These are phyloP conservation scores for Candida patagonica DNA, from an alignment of 805 yeast genomes.

Conservation along the genomic window DNA sequence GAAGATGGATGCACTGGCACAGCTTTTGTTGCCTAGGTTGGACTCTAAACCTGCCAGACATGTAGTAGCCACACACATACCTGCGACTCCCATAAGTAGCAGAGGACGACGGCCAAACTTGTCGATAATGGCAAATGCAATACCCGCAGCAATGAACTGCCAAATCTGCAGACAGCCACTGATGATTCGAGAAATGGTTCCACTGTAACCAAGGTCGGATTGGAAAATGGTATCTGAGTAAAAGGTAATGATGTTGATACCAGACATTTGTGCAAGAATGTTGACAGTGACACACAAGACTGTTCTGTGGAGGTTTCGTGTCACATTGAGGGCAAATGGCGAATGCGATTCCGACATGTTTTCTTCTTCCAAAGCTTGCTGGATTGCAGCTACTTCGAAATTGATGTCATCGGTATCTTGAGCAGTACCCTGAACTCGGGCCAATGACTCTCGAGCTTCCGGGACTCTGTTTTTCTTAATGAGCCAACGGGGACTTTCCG, in stretches of 20 bases:
- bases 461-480: slow-evolving; percentile 59
- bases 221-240: slow-evolving; percentile 78
- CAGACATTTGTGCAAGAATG: slow-evolving; percentile 57
- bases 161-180: slow-evolving; percentile 30
- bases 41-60: slow-evolving; percentile 19
- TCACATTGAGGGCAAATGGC: slow-evolving; percentile 8
- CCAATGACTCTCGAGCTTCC: slow-evolving; percentile 37
- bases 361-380: slow-evolving; percentile 10
- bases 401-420: slow-evolving; percentile 8
- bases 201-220: slow-evolving; percentile 42
- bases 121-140: slow-evolving; percentile 32
- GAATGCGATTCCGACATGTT: neutral
- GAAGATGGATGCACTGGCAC: slow-evolving; percentile 58
- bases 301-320: slow-evolving; percentile 39
- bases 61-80: slow-evolving; percentile 36
- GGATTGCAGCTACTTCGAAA: slow-evolving; percentile 15
- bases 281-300: slow-evolving; percentile 30
- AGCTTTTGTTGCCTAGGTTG: slow-evolving; percentile 23
- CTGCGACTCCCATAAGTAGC: slow-evolving; percentile 58
- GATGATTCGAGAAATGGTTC: slow-evolving; percentile 15
- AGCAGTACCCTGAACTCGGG: slow-evolving; percentile 10
- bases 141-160: slow-evolving; percentile 53
- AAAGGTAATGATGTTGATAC: slow-evolving; percentile 31
- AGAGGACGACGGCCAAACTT: slow-evolving; percentile 63
- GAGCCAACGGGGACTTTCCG: slow-evolving; percentile 77